Conservation (phyloP, 306 rosid genomes). For the Adenanthera pavonina region DNA sequence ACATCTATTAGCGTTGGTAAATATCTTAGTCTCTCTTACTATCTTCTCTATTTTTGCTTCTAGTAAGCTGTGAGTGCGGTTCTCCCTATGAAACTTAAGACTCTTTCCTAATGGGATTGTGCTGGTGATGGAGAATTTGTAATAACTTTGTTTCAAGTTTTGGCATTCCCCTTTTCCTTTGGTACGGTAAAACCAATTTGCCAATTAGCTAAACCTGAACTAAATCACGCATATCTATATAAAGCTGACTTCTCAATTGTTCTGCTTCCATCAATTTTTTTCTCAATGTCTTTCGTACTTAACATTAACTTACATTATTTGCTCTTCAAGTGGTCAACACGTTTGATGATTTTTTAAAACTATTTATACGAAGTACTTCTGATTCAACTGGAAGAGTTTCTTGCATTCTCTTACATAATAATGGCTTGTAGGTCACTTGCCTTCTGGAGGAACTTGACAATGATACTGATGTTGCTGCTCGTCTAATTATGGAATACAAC, state of each 20-base stretch:
- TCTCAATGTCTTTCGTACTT: conserved; percentile 1
- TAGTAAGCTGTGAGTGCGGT: not conserved
- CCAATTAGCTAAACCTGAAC: not conserved
- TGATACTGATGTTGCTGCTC: conserved; percentile 45
- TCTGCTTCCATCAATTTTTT: not conserved
- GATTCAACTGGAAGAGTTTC: conserved; percentile 19
- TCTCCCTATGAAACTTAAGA: not conserved
- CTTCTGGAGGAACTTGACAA: conserved; percentile 65
- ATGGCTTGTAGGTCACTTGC: conserved; percentile 62
- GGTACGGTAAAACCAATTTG: not conserved
- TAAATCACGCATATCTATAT: not conserved
- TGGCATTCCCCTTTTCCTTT: not conserved
- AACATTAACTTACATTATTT: conserved; percentile 3
- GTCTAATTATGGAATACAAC: conserved; percentile 58
- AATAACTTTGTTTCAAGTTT: not conserved
- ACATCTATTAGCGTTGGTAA: not conserved
- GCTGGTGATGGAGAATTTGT: not conserved
- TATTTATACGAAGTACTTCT: not conserved
- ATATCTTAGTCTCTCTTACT: not conserved
- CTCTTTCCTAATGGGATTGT: not conserved
- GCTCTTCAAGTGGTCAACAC: conserved; percentile 25
- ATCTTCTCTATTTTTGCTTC: not conserved
- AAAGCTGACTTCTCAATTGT: not conserved
- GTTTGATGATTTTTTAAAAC: not conserved
- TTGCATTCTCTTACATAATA: conserved; percentile 24